Evolutionary conservation across 1,284 basidiomycete genomes (phyloP).

Genomic region (Apiotrichum laibachii): DNA sequence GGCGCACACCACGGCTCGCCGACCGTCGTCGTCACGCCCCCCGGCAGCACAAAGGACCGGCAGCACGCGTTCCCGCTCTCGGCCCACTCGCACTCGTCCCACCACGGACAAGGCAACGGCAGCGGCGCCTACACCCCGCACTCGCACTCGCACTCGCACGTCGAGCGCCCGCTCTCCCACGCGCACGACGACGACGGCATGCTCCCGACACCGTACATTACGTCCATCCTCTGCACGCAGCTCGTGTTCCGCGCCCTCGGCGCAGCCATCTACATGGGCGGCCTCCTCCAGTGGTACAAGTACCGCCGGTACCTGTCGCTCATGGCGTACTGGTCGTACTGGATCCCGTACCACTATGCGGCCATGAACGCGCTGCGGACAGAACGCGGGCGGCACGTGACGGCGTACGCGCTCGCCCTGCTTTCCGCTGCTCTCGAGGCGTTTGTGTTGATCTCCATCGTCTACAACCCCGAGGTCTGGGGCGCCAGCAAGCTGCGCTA

Average conservation of each 20-base stretch:
- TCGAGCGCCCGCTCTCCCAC: background rate
- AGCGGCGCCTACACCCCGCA: too few species aligned
- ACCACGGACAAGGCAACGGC: too few species aligned
- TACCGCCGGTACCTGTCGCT: background rate
- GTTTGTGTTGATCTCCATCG: background rate
- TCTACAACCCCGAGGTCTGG: constrained; percentile 1
- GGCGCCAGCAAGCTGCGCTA: background rate
- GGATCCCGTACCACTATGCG: constrained; percentile 1
- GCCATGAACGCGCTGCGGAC: background rate
- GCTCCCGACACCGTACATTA: background rate
- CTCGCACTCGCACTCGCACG: background rate
- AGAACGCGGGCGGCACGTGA: background rate
- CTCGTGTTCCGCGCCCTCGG: background rate
- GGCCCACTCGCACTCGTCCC: too few species aligned
- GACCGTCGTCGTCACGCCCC: too few species aligned
- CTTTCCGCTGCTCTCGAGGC: background rate
- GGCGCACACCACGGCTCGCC: too few species aligned
- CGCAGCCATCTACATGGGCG: background rate
- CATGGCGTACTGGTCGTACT: background rate
- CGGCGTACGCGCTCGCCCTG: background rate
- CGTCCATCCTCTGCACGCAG: background rate
- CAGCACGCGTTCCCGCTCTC: too few species aligned
- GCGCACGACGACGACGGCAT: background rate
- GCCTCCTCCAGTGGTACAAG: background rate
- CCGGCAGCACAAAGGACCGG: too few species aligned